Evolutionary conservation across 805 yeast genomes (phyloP).

Genomic region (Kodamaea hsintzibuensis): DNA sequence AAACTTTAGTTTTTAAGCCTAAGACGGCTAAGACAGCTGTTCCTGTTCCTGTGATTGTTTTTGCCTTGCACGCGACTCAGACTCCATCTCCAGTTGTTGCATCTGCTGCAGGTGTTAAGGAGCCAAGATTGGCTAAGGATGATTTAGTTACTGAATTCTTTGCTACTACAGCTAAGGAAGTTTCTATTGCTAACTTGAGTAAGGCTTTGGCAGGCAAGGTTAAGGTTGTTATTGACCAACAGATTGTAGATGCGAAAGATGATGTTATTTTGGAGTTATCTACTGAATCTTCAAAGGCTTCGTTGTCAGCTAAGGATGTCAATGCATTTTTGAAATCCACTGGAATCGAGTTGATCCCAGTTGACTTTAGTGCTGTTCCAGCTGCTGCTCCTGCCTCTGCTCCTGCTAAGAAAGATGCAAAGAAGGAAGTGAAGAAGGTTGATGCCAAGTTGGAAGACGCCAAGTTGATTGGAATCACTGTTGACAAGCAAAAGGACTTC

Average conservation of each 20-base stretch:
- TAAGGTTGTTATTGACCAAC: constrained; percentile 59
- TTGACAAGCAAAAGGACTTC: constrained; percentile 87
- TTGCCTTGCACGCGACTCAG: constrained; percentile 69
- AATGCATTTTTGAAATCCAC: constrained; percentile 48
- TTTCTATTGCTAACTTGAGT: constrained; percentile 55
- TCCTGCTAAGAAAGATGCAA: constrained; percentile 18
- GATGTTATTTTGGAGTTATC: constrained; percentile 45
- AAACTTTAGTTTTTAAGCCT: constrained; percentile 85
- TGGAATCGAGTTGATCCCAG: constrained; percentile 51
- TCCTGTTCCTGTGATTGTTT: constrained; percentile 77
- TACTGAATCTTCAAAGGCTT: constrained; percentile 53
- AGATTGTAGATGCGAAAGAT: constrained; percentile 40
- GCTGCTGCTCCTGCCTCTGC: constrained; percentile 28
- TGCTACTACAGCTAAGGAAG: constrained; percentile 56
- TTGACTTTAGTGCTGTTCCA: constrained; percentile 53
- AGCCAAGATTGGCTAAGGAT: constrained; percentile 84
- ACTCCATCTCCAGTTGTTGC: constrained; percentile 72
- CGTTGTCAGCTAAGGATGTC: constrained; percentile 48
- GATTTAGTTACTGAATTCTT: constrained; percentile 71
- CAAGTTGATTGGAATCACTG: constrained; percentile 93
- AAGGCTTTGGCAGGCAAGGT: constrained; percentile 51
- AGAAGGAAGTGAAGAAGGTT: constrained; percentile 38
- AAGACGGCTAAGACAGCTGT: constrained; percentile 81
- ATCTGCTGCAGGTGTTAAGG: constrained; percentile 67
- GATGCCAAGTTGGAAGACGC: constrained; percentile 75